A percentile compares a stretch with the other conserved stretches of the same genome.
Evolutionary conservation across 441 rosid species (phyloP).

Genomic region (Cnidoscolus chayamansa): DNA sequence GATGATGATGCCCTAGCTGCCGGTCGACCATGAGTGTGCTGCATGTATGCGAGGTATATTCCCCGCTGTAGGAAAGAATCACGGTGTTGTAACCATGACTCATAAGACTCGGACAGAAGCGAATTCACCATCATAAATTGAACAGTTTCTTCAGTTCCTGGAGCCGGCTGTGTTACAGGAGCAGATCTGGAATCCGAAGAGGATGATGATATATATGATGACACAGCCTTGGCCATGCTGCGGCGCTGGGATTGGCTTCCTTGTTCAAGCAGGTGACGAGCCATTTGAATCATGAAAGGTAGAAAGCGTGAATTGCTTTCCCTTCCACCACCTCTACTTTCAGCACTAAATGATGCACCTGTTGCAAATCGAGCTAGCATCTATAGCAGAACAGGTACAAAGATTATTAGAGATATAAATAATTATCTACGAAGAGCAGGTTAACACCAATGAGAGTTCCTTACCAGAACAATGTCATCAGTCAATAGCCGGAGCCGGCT

Average conservation of each 20-base stretch:
- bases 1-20: constrained; percentile 38
- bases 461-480: constrained; percentile 96
- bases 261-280: constrained; percentile 81
- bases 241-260: constrained; percentile 76
- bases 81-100: constrained; percentile 95
- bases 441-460: not conserved
- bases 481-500: constrained; percentile 93
- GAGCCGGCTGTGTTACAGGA: constrained; percentile 53
- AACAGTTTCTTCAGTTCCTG: constrained; percentile 86
- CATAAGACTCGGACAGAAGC: constrained; percentile 86
- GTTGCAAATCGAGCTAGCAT: constrained; percentile 99
- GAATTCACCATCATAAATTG: constrained; percentile 99
- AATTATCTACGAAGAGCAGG: not conserved
- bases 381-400: constrained; percentile 31
- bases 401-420: not conserved
- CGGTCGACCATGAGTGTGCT: constrained; percentile 78
- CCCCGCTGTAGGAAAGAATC: constrained; percentile 88
- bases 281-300: constrained; percentile 99
- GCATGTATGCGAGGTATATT: constrained; percentile 93
- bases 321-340: constrained; percentile 96
- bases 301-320: constrained; percentile 98
- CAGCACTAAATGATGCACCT: constrained; percentile 93
- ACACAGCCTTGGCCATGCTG: constrained; percentile 84
- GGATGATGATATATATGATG: constrained; percentile 63
- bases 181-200: constrained; percentile 55